Evolutionary conservation across 306 rosid species (phyloP).

Genomic region (Rosa chinensis): DNA sequence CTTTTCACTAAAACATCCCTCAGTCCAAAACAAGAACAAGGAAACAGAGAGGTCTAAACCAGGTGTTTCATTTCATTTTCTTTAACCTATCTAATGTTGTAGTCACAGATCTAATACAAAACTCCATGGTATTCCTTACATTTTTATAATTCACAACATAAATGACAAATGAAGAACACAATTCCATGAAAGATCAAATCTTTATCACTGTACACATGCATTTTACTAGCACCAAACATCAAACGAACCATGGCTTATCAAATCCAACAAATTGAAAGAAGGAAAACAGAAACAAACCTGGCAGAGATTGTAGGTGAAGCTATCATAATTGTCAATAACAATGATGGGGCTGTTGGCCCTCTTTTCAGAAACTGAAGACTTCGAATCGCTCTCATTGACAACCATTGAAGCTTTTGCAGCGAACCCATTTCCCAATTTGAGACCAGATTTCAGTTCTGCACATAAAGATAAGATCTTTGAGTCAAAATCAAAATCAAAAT

Average conservation of each 20-base stretch:
- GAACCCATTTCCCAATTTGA: constrained; percentile 43
- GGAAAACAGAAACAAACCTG: no score
- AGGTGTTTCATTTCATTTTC: no score
- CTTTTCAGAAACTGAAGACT: constrained; percentile 22
- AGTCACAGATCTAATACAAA: background rate
- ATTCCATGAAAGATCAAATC: background rate
- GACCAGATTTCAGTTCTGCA: constrained; percentile 29
- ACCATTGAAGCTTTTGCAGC: constrained; percentile 43
- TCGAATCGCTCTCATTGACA: constrained; percentile 18
- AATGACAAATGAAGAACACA: background rate
- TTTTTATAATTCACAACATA: background rate
- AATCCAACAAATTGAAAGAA: no score
- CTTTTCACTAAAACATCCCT: background rate
- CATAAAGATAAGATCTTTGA: constrained; percentile 13
- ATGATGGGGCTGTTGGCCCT: constrained; percentile 38
- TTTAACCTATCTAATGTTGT: background rate
- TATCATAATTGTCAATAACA: constrained; percentile 63
- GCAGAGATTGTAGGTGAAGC: constrained; percentile 96
- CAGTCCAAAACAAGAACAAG: background rate
- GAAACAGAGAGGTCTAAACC: no score
- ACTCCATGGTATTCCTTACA: background rate
- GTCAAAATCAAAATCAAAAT: background rate
- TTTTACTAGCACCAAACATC: no score
- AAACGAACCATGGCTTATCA: no score
- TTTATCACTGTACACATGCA: background rate